Evolutionary conservation across 176 grass and related monocot genomes (phyloP).

Genomic region (Pontederia crassipes): DNA sequence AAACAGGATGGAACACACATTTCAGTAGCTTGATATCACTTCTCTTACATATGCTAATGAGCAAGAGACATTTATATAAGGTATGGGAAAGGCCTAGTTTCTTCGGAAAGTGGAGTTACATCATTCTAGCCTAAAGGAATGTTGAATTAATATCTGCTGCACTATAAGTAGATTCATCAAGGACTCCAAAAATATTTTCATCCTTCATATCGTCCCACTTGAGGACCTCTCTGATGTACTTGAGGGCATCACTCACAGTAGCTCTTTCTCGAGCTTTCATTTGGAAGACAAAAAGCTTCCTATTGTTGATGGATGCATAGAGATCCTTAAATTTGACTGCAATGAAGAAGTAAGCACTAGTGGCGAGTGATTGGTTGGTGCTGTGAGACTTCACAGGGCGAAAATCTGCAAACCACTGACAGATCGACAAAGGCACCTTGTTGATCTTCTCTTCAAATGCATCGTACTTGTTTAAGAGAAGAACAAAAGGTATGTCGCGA

Average conservation of each 20-base stretch:
- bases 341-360: conserved; percentile 20
- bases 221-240: conserved; percentile 25
- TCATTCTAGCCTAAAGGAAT: neutral
- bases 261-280: conserved; percentile 11
- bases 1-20: too few species aligned
- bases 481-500: conserved; percentile 13
- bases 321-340: conserved; percentile 28
- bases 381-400: conserved; percentile 20
- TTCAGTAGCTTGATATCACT: too few species aligned
- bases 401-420: conserved; percentile 26
- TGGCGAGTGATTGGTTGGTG: conserved; percentile 24
- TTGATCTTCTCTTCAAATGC: conserved; percentile 22
- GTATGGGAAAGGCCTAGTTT: too few species aligned
- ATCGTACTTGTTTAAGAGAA: conserved; percentile 25
- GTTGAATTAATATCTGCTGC: conserved; percentile 6
- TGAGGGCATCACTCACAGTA: conserved; percentile 12
- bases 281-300: conserved; percentile 24
- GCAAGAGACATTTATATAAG: too few species aligned
- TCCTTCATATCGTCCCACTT: conserved; percentile 28
- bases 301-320: conserved; percentile 17
- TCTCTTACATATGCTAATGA: too few species aligned
- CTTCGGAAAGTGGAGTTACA: too few species aligned
- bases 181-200: conserved; percentile 17
- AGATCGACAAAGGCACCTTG: conserved; percentile 19
- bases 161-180: conserved; percentile 24